phyloP scores from a whole-genome alignment of 306 rosid species.

The Cyclanthera cordifolia region DNA sequence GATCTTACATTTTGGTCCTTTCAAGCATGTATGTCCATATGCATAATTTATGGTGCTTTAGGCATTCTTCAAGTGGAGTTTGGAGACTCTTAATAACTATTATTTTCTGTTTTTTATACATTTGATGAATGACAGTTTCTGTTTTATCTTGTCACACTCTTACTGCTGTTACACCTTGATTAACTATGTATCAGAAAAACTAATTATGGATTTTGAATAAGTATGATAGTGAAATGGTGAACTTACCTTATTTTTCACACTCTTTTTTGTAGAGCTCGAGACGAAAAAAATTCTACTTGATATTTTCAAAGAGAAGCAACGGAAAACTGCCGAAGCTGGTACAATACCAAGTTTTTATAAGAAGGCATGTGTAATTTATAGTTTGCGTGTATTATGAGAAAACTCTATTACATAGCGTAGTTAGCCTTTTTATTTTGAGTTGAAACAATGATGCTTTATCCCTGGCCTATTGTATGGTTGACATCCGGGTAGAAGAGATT shows the following conservation, averaged over 20 bases:
- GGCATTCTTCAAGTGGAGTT: background rate
- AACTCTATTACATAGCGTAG: background rate
- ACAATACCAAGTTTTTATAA: slow-evolving; percentile 93
- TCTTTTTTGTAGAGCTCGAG: slow-evolving; percentile 64
- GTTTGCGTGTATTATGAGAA: slow-evolving; percentile 13
- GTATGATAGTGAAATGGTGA: background rate
- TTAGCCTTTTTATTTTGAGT: background rate
- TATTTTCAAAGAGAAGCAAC: slow-evolving; percentile 94
- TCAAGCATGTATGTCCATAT: background rate
- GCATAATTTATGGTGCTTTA: background rate
- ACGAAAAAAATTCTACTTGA: slow-evolving; percentile 94
- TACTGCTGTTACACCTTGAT: no score
- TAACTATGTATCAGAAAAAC: no score
- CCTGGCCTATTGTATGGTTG: background rate
- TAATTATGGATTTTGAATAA: no score
- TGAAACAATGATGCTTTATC: background rate
- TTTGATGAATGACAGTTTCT: no score
- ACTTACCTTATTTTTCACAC: slow-evolving; percentile 1
- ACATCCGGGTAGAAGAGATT: slow-evolving; percentile 2
- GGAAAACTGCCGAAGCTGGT: slow-evolving; percentile 82
- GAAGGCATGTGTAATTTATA: slow-evolving; percentile 51
- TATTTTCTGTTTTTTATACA: no score
- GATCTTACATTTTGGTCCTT: background rate
- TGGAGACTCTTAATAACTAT: background rate
- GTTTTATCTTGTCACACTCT: no score